phyloP scores from a whole-genome alignment of 345 rosid species.

The Trapa bicornis region DNA sequence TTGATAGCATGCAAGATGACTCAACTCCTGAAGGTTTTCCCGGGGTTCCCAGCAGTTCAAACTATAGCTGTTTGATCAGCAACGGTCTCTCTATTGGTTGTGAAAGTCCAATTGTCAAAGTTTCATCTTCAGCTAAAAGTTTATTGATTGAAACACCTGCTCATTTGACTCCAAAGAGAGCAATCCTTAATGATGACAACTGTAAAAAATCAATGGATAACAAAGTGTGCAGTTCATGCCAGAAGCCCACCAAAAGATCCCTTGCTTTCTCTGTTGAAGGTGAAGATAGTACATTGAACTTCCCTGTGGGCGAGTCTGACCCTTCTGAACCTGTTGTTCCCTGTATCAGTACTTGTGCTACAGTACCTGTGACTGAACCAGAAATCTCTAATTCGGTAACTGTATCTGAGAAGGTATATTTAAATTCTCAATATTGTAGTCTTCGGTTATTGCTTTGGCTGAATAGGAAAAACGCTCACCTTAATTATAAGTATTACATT shows the following conservation, averaged over 20 bases:
- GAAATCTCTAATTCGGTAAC: slow-evolving; percentile 4
- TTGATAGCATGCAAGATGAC: slow-evolving; percentile 11
- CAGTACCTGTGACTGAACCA: slow-evolving; percentile 2
- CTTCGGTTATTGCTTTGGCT: not conserved
- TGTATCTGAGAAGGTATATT: slow-evolving; percentile 13
- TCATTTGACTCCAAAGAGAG: slow-evolving; percentile 31
- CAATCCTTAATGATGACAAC: slow-evolving; percentile 18
- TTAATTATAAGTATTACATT: too few relatives aligned
- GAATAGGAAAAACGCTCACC: too few relatives aligned
- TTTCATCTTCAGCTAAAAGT: slow-evolving; percentile 13
- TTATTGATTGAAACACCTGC: slow-evolving; percentile 31
- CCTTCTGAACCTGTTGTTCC: slow-evolving; percentile 3
- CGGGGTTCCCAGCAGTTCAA: not conserved
- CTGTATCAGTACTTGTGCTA: slow-evolving; percentile 4
- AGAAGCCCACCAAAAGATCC: slow-evolving; percentile 33
- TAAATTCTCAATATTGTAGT: not conserved
- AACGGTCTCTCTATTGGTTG: slow-evolving; percentile 8
- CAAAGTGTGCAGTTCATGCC: slow-evolving; percentile 10
- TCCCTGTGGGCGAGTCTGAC: slow-evolving; percentile 5
- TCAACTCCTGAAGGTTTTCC: slow-evolving; percentile 9
- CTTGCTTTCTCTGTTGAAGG: slow-evolving; percentile 23
- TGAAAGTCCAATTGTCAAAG: slow-evolving; percentile 24
- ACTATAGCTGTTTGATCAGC: slow-evolving; percentile 3
- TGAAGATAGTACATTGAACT: slow-evolving; percentile 6
- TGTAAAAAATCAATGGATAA: slow-evolving; percentile 6